A percentile compares a stretch with the other conserved stretches of the same genome.
These are phyloP conservation scores for Lipomyces starkeyi DNA, from an alignment of 805 yeast genomes.

Conservation along the genomic window DNA sequence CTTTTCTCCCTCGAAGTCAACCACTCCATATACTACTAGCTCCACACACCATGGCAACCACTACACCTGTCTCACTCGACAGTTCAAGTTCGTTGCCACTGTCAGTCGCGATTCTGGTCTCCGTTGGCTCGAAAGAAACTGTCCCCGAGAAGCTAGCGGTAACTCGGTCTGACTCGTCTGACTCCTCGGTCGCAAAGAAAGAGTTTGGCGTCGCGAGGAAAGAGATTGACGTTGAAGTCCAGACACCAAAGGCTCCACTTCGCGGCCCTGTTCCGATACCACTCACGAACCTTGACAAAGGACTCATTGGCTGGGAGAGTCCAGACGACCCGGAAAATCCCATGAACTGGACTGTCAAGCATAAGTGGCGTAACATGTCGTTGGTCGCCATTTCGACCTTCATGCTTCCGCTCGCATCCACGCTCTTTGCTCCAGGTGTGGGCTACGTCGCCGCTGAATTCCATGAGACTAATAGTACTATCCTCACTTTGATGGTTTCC, in stretches of 20 bases:
- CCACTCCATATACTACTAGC: too few species aligned
- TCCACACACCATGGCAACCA: not conserved
- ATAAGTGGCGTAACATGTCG: conserved; percentile 51
- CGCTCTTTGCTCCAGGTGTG: conserved; percentile 36
- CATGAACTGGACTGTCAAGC: conserved; percentile 44
- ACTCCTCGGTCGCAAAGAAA: not conserved
- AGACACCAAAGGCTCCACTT: not conserved
- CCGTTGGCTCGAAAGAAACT: not conserved
- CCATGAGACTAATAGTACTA: conserved; percentile 27
- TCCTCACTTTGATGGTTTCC: conserved; percentile 55
- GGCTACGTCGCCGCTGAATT: conserved; percentile 47
- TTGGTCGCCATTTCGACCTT: conserved; percentile 37
- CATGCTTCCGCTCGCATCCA: conserved; percentile 34
- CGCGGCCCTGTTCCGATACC: conserved; percentile 11
- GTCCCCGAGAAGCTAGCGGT: not conserved
- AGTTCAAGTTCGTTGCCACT: not conserved
- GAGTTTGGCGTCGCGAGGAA: too few species aligned
- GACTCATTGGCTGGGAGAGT: conserved; percentile 41
- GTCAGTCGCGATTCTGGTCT: not conserved
- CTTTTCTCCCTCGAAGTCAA: too few species aligned
- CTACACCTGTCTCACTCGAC: not conserved
- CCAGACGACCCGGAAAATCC: conserved; percentile 50
- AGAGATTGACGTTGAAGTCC: not conserved
- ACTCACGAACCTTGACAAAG: conserved; percentile 26
- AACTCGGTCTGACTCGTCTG: not conserved